Evolutionary conservation across 495 filamentous ascomycete species (phyloP), one percentile per base, ranked within the genome.

Genomic region (Tuber aestivum): DNA sequence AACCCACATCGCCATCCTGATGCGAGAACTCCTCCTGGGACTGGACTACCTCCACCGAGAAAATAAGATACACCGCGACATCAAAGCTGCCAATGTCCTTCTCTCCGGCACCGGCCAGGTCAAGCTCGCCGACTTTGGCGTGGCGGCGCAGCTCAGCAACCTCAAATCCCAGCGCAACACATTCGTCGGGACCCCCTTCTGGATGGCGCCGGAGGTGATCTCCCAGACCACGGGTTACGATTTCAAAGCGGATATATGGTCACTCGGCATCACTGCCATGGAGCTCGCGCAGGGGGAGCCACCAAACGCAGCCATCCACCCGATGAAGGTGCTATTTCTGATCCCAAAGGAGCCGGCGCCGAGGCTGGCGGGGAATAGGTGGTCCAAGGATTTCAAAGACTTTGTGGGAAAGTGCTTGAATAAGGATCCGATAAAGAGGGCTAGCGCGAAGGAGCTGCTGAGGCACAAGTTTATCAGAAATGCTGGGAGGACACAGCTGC

Each of bases 91-190:
- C 68, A 97, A 97, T 82, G 89, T 97, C 48, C 87, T 97, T 41
- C 87, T 99, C 10, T 90, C 91, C 41, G 89, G 93, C 41, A 94
- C 91, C 81, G 96, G 95, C 7, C 94, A 97, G 84, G 95, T 99
- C 74, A 99, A 99, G 84, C 86, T 99, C 75, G 95, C 95, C 14
- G 95, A 99, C 84, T 99, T 99, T 85, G 95, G 95, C 69, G 95
- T 99, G 23, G 97, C 95, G 37, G 94, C 95, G 21, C 95, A 99
- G 82, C 87, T 99, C n/a, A 94, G 95, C 37, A 93, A 94, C 2
- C 97, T 95, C n/a, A 98, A 97, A 93, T 97, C 96, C 38, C 97
- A 97, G 85, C 97, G 97, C 84, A 99, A 98, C 82, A 99, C 95
- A 0, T 99, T 99, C 83, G 95, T 99, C 37, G 95, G 95, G 21